These are phyloP conservation scores for Fragaria nilgerrensis DNA, from an alignment of 306 rosid species.

Conservation along the genomic window DNA sequence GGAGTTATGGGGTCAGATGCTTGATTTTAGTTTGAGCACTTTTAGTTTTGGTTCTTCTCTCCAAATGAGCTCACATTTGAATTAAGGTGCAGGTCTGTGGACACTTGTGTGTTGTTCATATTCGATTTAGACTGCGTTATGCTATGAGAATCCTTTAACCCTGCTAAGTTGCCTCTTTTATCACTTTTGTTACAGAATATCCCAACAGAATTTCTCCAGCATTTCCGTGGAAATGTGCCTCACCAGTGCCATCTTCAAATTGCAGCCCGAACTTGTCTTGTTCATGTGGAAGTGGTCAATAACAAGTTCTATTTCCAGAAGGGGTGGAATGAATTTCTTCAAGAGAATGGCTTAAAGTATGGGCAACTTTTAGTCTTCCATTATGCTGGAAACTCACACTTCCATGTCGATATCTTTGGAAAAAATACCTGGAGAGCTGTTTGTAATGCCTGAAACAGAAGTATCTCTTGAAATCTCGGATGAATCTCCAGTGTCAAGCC, in stretches of 20 bases:
- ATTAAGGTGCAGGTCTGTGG: background rate
- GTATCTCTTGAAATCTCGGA: background rate
- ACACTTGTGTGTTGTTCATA: background rate
- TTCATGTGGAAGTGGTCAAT: background rate
- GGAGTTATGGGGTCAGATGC: background rate
- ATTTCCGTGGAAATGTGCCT: background rate
- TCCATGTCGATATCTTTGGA: constrained; percentile 24
- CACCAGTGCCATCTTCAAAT: background rate
- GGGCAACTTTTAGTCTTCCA: constrained; percentile 29
- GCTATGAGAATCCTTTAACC: background rate
- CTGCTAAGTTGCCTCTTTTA: background rate
- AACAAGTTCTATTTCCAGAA: constrained; percentile 2
- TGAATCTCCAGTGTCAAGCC: background rate
- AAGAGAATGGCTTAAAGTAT: background rate
- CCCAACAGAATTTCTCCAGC: background rate
- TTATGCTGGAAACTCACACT: constrained; percentile 15
- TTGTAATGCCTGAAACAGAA: background rate
- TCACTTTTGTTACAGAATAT: background rate
- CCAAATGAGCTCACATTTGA: background rate
- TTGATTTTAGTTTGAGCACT: background rate
- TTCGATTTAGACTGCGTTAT: background rate
- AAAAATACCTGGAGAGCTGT: constrained; percentile 2
- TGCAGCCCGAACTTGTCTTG: background rate
- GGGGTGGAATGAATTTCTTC: constrained; percentile 13
- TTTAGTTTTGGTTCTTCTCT: background rate